Base-by-base conservation (phyloP, 1,139 yeast genomes). In the Zygoascus sp. region DNA sequence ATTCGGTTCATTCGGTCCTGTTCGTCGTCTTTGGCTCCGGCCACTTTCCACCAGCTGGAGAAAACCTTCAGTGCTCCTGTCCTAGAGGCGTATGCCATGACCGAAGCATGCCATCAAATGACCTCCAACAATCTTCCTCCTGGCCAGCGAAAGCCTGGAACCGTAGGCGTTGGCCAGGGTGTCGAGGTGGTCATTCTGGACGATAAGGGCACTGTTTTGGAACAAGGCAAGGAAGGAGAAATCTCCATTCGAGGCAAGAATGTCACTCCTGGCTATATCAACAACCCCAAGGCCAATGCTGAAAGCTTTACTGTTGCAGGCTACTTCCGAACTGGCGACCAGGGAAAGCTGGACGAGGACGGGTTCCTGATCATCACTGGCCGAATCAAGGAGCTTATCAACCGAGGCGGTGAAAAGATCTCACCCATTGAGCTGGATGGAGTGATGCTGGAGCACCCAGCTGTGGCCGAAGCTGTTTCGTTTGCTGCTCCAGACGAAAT, bases 71-170 rank as follows among this genome's bases (percentile, higher is more conserved):
- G 73, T 16, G 82, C 84, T 0, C 87, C 87, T 0, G 86, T 81
- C 0, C 59, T 81, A 13, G 88, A 81, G 60, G 87, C 87, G 0
- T 81, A 81, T 58, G 87, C 87, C n/a, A 81, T 81, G 86, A 81
- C 87, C 2, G 88, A 81, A 59, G 85, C 85, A 1, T 68, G 73
- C 51, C 87, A 81, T 61, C 87, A 81, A 61, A 81, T 81, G 81
- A 78, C 85, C 10, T 79, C 86, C 6, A 81, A 81, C 62, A 75
- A 77, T 53, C 63, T 80, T 35, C 85, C 86, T 38, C 81, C 83
- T 2, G 83, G 80, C 7, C 62, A 72, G 53, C 70, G 85, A 54
- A 77, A 76, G 65, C 77, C 85, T 6, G 85, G 86, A 13, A 79
- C 87, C 6, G 87, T 81, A 15, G 88, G 88, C 9, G 75, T 73